A percentile compares a stretch with the other conserved stretches of the same genome.
These are phyloP conservation scores for Wickerhamiella lipophila DNA, from an alignment of 805 yeast genomes.

Conservation along the genomic window DNA sequence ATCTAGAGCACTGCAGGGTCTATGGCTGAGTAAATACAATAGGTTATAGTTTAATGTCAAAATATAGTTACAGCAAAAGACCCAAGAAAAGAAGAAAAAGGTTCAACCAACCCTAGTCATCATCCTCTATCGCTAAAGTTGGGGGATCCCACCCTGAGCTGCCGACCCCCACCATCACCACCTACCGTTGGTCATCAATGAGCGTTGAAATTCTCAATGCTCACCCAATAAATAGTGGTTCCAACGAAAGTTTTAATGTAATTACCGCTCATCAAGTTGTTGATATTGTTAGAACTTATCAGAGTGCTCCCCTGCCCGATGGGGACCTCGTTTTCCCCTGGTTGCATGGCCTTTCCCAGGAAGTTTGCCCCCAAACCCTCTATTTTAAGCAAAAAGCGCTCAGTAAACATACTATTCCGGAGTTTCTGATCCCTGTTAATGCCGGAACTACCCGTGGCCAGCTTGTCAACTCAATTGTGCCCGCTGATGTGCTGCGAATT, in stretches of 20 bases:
- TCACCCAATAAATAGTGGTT: neutral
- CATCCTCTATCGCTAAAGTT: no score
- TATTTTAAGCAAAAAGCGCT: constrained; percentile 15
- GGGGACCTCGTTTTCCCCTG: constrained; percentile 72
- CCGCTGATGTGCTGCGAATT: constrained; percentile 7
- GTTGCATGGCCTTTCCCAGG: constrained; percentile 66
- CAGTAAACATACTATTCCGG: constrained; percentile 17
- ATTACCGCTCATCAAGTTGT: constrained; percentile 5
- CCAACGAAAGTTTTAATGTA: neutral
- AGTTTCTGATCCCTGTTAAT: constrained; percentile 21
- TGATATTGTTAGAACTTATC: neutral
- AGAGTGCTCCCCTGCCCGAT: constrained; percentile 40
- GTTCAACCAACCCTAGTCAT: no score
- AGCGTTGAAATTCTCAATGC: constrained; percentile 7
- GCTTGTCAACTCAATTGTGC: constrained; percentile 8
- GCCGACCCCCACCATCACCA: neutral
- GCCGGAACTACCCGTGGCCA: constrained; percentile 19
- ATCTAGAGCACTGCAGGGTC: no score
- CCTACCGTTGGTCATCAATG: constrained; percentile 1
- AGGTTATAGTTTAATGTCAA: no score
- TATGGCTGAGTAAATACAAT: no score
- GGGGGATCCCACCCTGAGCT: no score
- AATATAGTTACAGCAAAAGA: no score
- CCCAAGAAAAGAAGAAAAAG: no score
- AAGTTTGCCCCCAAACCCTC: constrained; percentile 38